Percentiles rank a stretch among this genome's conserved stretches.
These are phyloP conservation scores for Xylariales sp. DNA, from an alignment of 2,329 filamentous ascomycete species.

Conservation along the genomic window DNA sequence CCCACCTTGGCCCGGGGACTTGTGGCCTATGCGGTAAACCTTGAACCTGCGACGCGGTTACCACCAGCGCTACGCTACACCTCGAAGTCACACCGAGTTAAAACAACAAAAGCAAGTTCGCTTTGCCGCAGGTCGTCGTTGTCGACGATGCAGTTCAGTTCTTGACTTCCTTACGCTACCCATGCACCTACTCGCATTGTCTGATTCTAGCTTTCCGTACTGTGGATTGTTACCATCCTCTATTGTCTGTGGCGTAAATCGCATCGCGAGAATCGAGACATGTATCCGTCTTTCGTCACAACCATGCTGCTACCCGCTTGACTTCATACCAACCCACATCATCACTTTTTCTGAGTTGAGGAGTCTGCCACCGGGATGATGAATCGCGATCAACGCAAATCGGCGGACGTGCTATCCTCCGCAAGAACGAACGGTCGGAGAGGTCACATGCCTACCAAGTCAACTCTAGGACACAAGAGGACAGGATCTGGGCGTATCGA, in stretches of 20 bases:
- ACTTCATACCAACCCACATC: not conserved
- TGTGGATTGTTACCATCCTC: no score
- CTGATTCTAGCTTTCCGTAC: no score
- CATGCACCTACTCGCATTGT: no score
- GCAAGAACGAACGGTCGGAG: slow-evolving; percentile 4
- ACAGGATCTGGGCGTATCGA: slow-evolving; percentile 5
- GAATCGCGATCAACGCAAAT: slow-evolving; percentile 4
- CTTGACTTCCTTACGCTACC: no score
- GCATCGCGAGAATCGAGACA: not conserved
- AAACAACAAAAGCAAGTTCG: no score
- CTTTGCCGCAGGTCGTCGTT: no score
- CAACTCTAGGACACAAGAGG: slow-evolving; percentile 6
- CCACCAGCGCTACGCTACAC: no score
- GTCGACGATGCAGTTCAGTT: no score
- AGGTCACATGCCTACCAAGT: not conserved
- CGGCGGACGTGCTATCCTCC: slow-evolving; percentile 3
- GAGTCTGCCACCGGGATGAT: not conserved
- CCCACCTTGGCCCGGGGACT: no score
- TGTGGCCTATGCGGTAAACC: no score
- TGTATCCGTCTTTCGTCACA: slow-evolving; percentile 3
- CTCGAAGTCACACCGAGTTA: no score
- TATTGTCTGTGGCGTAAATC: not conserved
- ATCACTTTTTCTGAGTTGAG: not conserved
- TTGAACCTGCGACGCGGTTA: no score
- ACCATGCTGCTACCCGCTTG: slow-evolving; percentile 6